These are phyloP conservation scores for Huntiella abstrusa DNA, from an alignment of 2,329 filamentous ascomycete genomes.

Conservation along the genomic window DNA sequence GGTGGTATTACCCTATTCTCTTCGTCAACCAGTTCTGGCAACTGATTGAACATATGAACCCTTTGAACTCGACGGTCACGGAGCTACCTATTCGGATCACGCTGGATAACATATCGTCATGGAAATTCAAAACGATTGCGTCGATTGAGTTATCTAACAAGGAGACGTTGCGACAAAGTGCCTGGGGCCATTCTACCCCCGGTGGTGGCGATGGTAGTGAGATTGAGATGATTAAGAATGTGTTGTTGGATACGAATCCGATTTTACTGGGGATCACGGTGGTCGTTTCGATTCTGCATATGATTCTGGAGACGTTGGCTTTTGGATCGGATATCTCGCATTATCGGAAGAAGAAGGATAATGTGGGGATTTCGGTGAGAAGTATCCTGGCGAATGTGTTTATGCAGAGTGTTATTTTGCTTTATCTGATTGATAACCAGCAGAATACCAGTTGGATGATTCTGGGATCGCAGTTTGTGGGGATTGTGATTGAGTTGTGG, in stretches of 20 bases:
- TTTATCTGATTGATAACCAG: constrained; percentile 93
- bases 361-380: constrained; percentile 86
- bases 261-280: constrained; percentile 74
- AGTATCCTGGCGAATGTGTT: constrained; percentile 94
- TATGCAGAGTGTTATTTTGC: constrained; percentile 90
- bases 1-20: constrained; percentile 81
- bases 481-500: constrained; percentile 56
- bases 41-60: constrained; percentile 72
- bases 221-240: constrained; percentile 93
- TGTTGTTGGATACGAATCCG: constrained; percentile 83
- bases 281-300: constrained; percentile 72
- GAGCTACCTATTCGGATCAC: constrained; percentile 67
- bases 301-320: constrained; percentile 86
- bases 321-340: constrained; percentile 97
- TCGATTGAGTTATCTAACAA: constrained; percentile 78
- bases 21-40: constrained; percentile 98
- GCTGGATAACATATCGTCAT: constrained; percentile 61
- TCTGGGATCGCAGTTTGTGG: constrained; percentile 74
- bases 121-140: constrained; percentile 78
- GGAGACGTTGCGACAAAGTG: constrained; percentile 59
- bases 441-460: constrained; percentile 99
- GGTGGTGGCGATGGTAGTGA: constrained; percentile 78
- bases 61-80: constrained; percentile 77
- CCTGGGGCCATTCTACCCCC: constrained; percentile 49
- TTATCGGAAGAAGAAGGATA: constrained; percentile 99